Base-by-base conservation (phyloP, 2,329 filamentous ascomycete species). In the Arthrobotrys iridis region DNA sequence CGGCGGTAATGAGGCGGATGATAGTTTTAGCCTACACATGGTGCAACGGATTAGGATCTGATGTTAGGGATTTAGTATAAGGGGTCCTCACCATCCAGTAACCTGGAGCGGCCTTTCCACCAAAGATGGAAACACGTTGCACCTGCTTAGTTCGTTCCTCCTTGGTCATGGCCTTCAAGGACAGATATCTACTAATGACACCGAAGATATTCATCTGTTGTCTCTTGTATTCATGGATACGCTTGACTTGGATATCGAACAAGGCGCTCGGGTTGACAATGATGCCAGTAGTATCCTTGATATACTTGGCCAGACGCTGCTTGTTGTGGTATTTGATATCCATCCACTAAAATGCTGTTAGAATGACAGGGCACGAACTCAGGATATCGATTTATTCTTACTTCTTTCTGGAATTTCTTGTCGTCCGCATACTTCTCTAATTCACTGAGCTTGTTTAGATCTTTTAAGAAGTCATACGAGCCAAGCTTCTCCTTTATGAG, bases 191-290 rank as follows among this genome's bases (percentile, higher is more conserved):
- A 82, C 97, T 92, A 79, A 99, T 98, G 76, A 97, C 93, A 70
- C 95, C 95, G 80, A 98, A 98, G 79, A 99, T 97, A 85, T 99
- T 99, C 82, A 99, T 89, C 83, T 99, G 95, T 83, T 99, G 94
- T 73, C 93, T 91, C 87, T 99, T 99, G 85, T 99, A 99, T 83
- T 99, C 95, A 83, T 99, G 95, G 79, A 99, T 99, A 81, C 95
- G 91, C 87, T 99, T 99, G 80, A 99, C 95, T 81, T 99, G 95
- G 8, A 99, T 91, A 81, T 99, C 95, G 79, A 99, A 99, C 15
- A 99, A 87, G 0, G 94, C 88, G 7, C 90, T 85, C 0, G 95
- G 94, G 82, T 97, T 95, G 82, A 99, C 93, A 2, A 86, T 89
- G 67, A 97, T 87, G 28, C 90, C 91, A 1, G 90, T 92, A 4